Base-by-base conservation (phyloP, 2,329 filamentous ascomycete species). In the Cercospora canescens region DNA sequence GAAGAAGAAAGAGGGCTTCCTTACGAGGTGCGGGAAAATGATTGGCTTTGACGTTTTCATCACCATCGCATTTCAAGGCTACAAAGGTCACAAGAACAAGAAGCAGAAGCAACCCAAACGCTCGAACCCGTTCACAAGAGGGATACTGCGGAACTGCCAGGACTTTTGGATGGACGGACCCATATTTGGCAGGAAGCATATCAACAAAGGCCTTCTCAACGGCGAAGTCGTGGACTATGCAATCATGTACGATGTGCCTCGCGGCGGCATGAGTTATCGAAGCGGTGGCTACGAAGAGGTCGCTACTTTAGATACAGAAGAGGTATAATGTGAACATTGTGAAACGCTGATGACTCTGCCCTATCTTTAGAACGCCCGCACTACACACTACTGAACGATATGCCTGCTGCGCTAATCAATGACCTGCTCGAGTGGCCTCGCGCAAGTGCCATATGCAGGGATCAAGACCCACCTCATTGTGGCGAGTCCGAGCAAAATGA, bases 151-250 rank as follows among this genome's bases (percentile, higher is more conserved):
- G 66, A 99, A 99, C 76, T 99, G 95, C 80, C 90, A 88, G 71
- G 96, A 99, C 79, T 99, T 99, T 78, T 98, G 94, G 93, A 94
- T 91, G 74, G 95, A 98, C 76, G 88, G 92, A 1, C 89, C 91
- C 2, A 91, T 94, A 0, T 78, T 96, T 18, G 94, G 97, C 76
- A 88, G 90, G 11, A 87, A 85, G 72, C 86, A 90, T 65, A 90
- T 87, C 59, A 94, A 94, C 12, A 84, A 85, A 50, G 93, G 91
- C 0, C 81, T 93, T 77, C 81, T 99, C 7, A 92, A 89, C 14
- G 94, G 95, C 2, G 86, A 91, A 73, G 82, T 85, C 41, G 87
- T 99, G 55, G 93, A 97, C 80, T 99, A 97, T 79, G 91, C 91
- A 21, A 87, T 86, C 64, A 88, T 98, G 85, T 99, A 97, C 79